Evolutionary conservation across 805 yeast species (phyloP).

Genomic region (Starmerella bombi): DNA sequence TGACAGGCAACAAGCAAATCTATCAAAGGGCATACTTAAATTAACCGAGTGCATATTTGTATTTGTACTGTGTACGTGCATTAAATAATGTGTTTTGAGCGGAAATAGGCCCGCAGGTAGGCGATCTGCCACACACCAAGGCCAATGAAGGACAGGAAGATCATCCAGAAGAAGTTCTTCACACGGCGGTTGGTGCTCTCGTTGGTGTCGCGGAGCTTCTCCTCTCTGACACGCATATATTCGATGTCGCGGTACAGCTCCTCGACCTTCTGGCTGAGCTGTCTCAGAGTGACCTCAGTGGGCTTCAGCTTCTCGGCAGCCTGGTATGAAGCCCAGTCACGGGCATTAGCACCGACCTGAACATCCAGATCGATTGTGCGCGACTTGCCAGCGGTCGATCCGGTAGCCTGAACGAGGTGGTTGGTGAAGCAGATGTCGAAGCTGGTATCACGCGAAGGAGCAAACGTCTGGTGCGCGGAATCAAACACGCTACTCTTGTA

Average conservation of each 20-base stretch:
- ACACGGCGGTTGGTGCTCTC: constrained; percentile 92
- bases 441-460: constrained; percentile 67
- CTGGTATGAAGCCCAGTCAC: constrained; percentile 94
- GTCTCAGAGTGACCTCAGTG: constrained; percentile 76
- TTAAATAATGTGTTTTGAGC: constrained; percentile 32
- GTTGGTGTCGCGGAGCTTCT: constrained; percentile 86
- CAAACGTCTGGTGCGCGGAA: constrained; percentile 62
- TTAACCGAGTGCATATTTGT: constrained; percentile 1
- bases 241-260: constrained; percentile 70
- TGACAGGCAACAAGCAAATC: too few species aligned
- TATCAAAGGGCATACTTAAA: constrained; percentile 8
- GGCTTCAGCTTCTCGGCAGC: constrained; percentile 89
- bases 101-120: constrained; percentile 83
- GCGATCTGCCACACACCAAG: constrained; percentile 88
- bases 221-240: constrained; percentile 79
- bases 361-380: constrained; percentile 82
- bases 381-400: constrained; percentile 32
- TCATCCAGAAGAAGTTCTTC: constrained; percentile 64
- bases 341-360: constrained; percentile 91
- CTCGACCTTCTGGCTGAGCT: constrained; percentile 70
- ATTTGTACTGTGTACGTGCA: neutral
- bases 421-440: constrained; percentile 89
- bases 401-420: constrained; percentile 27
- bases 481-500: constrained; percentile 67
- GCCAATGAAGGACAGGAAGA: constrained; percentile 54